Base-by-base conservation (phyloP, 164 flowering plant species). In the Nymphaea colorata region DNA sequence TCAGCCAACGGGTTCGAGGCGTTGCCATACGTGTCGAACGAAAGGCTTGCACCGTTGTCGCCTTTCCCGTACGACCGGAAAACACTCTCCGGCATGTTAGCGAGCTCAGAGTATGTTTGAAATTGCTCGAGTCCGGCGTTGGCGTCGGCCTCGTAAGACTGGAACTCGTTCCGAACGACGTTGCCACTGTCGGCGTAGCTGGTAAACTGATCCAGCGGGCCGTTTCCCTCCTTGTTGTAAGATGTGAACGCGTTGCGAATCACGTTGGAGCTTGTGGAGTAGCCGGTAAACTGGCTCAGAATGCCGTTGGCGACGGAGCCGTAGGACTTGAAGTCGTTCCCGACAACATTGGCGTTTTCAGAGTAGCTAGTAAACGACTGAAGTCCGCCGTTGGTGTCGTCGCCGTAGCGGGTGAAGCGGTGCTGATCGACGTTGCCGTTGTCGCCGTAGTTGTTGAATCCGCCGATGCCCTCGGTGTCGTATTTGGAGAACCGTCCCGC, bases 31-130 rank as follows among this genome's bases (percentile, higher is more conserved):
- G 83, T 86, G 1, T 61, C 67, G 63, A 93, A 93, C 44, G 66
- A 76, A 6, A 73, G 80, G 53, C 76, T 79, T 8, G 67, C 87
- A 0, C 86, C 61, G 25, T 78, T 84, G 4, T 93, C 77, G 12
- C 75, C 75, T 76, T 70, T 83, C 0, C 79, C 94, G 67, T 93
- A 91, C 4, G 92, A 81, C 18, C 67, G 78, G 63, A 93, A 93
- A 2, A 85, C 53, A 55, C 86, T 91, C 10, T 78, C 84, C 0
- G 94, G 94, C 2, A 83, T 87, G 67, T 91, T 91, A 0, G 97
- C 79, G 17, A 74, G 64, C 47, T 89, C 85, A 67, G 93, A 74
- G 70, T 93, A 93, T 47, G 75, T 82, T 1, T 67, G 17, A 71
- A 93, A 93, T 4, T 36, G 73, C 12, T 86, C 82, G 0, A 53